These are phyloP conservation scores for Malbranchea cinnamomea DNA, from an alignment of 2,329 filamentous ascomycete genomes.

Conservation along the genomic window DNA sequence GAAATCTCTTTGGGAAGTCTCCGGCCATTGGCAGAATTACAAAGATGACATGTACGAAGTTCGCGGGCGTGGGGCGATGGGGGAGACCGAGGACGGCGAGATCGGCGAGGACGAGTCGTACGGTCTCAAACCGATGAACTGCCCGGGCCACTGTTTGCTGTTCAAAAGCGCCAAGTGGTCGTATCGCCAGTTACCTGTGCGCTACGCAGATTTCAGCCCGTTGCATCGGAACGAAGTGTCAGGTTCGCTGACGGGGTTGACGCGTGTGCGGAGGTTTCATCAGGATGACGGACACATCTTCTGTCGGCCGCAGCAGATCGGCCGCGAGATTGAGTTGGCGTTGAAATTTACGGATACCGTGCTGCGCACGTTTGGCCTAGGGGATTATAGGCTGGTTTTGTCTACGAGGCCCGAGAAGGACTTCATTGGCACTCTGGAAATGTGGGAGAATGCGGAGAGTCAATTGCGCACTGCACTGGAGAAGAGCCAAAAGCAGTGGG, in stretches of 20 bases:
- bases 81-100: conserved; percentile 23
- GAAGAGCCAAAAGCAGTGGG: conserved; percentile 52
- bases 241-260: conserved; percentile 66
- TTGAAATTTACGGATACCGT: conserved; percentile 60
- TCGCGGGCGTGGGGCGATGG: conserved; percentile 34
- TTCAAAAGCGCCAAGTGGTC: conserved; percentile 60
- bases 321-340: conserved; percentile 57
- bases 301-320: conserved; percentile 62
- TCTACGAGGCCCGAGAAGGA: conserved; percentile 65
- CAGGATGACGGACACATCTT: conserved; percentile 90
- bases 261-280: conserved; percentile 71
- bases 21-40: conserved; percentile 80
- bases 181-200: conserved; percentile 67
- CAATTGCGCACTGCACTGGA: conserved; percentile 51
- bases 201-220: conserved; percentile 76
- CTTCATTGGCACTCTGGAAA: conserved; percentile 58
- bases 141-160: conserved; percentile 73
- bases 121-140: conserved; percentile 87
- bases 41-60: conserved; percentile 87
- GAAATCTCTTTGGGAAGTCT: conserved; percentile 70
- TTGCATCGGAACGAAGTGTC: conserved; percentile 79
- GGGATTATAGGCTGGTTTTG: conserved; percentile 58
- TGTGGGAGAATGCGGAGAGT: conserved; percentile 54
- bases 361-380: conserved; percentile 55
- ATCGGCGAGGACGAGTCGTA: conserved; percentile 53